Conservation (phyloP, 106 monocot genomes). For the Dendrobium chrysotoxum region DNA sequence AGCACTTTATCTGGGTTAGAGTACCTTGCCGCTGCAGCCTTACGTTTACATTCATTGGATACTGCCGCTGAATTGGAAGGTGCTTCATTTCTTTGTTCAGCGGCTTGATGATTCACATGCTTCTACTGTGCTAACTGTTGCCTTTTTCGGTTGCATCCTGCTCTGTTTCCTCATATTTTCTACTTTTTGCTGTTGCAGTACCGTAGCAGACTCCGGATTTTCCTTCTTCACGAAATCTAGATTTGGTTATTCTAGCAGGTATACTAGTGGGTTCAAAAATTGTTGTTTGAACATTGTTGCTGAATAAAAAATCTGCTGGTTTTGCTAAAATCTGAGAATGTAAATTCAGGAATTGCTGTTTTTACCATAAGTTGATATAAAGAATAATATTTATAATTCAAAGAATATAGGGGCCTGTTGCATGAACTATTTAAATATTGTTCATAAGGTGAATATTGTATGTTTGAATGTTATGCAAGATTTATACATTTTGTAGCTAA, state of each 20-base stretch:
- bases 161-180: background rate
- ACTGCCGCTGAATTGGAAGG: background rate
- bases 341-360: no score
- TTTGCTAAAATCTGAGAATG: no score
- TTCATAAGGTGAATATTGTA: no score
- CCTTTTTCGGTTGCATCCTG: background rate
- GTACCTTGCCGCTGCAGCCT: background rate
- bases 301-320: no score
- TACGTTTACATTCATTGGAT: background rate
- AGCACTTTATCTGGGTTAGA: background rate
- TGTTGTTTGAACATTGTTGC: no score
- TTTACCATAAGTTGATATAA: no score
- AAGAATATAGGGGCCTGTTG: no score
- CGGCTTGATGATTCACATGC: background rate
- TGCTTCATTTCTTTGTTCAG: background rate
- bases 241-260: background rate
- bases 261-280: background rate
- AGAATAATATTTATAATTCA: no score
- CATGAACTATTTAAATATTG: no score
- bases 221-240: background rate
- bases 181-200: background rate
- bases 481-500: no score
- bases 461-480: no score
- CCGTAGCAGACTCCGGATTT: background rate
- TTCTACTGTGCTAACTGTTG: no score